Evolutionary conservation across 352 stramenopile species (phyloP), one percentile per base, ranked within the genome.

Genomic region (Phytophthora cryptogea): DNA sequence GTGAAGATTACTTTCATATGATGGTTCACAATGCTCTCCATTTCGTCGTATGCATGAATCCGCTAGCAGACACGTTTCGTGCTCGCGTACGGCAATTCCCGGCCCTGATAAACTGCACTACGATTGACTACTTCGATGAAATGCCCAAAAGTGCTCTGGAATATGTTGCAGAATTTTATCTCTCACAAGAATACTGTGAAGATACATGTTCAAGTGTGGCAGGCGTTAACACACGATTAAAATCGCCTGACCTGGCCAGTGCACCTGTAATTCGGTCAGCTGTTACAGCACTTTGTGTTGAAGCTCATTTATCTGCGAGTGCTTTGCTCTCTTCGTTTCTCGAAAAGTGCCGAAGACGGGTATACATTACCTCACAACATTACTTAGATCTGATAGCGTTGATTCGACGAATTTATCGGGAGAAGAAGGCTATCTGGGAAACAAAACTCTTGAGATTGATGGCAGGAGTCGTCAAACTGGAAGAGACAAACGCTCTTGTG

Each of bases 81-180:
- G 76, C 71, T 2, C 79, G 88, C 2, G 80, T 97, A 16, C 80
- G 92, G 3, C 93, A 96, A 61, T 98, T 98, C 26, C 94, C 94
- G 13, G 92, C 91, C 5, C 62, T 98, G 4, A 86, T 98, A 28
- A 98, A 97, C 63, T 98, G 93, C 62, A 97, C 86, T 17, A 98
- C 92, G 0, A 97, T 97, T 39, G 88, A 97, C 47, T 98, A 83
- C 73, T 98, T 98, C 55, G 77, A 94, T n/a, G 88, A 91, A 44
- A 98, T 94, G 94, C 92, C 94, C 0, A 74, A 75, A 48, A 76
- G 80, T 28, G 94, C 94, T 10, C 68, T 98, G 13, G 76, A 94
- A 52, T 92, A 87, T 41, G 85, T 95, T 39, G 84, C 86, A 0
- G 78, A 93, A 52, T 78, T 82, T 10, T 84, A 84, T 42, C 43